phyloP scores from a whole-genome alignment of 768 basidiomycete species.

The Xerocomellus dryophilus region DNA sequence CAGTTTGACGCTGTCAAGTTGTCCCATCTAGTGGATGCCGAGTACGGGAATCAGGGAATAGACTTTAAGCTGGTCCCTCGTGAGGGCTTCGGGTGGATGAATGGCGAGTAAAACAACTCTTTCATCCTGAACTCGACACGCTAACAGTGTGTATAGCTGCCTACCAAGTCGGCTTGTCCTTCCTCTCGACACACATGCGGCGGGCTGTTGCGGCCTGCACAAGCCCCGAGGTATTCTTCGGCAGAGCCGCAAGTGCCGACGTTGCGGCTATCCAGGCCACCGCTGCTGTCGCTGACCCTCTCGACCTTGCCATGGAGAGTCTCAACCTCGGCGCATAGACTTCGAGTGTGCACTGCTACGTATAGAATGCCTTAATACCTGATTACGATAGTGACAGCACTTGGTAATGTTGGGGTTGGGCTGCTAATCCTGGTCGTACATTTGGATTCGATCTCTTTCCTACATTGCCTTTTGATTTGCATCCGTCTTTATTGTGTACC shows the following conservation, averaged over 20 bases:
- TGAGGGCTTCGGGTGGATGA: slow-evolving; percentile 99
- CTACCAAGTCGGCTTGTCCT: slow-evolving; percentile 94
- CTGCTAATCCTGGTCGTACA: slow-evolving; percentile 5
- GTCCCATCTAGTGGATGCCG: slow-evolving; percentile 94
- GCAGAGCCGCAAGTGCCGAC: slow-evolving; percentile 39
- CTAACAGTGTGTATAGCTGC: slow-evolving; percentile 53
- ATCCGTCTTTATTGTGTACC: background rate
- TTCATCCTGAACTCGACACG: background rate
- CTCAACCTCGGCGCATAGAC: slow-evolving; percentile 32
- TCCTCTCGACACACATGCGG: slow-evolving; percentile 90
- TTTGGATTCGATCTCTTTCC: background rate
- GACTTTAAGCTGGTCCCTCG: slow-evolving; percentile 98
- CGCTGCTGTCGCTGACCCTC: slow-evolving; percentile 48
- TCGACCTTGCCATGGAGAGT: slow-evolving; percentile 63
- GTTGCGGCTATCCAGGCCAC: slow-evolving; percentile 35
- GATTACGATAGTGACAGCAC: slow-evolving; percentile 1
- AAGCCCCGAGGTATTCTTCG: slow-evolving; percentile 87
- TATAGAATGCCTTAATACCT: slow-evolving; percentile 17
- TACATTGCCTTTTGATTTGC: background rate
- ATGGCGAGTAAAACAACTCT: slow-evolving; percentile 49
- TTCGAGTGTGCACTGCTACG: background rate
- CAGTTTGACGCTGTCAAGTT: slow-evolving; percentile 95
- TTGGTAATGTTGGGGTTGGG: background rate
- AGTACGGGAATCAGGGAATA: slow-evolving; percentile 93
- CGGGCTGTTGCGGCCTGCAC: slow-evolving; percentile 95